phyloP scores from a whole-genome alignment of 495 filamentous ascomycete species.

The Neurospora sublineolata region DNA sequence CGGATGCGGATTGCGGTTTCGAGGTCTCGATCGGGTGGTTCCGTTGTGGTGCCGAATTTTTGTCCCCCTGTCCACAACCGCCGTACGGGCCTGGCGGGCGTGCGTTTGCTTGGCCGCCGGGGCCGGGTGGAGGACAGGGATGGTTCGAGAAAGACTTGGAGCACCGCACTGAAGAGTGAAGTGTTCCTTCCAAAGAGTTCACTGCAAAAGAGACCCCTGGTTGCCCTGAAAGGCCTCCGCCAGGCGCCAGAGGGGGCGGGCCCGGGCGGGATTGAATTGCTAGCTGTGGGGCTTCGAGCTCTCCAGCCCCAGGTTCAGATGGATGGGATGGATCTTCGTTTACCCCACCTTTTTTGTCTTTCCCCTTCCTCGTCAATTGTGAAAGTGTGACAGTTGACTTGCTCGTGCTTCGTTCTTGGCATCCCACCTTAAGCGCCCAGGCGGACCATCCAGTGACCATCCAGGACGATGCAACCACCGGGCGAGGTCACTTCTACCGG shows the following conservation, averaged over 20 bases:
- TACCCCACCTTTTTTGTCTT: neutral
- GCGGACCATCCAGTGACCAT: constrained; percentile 2
- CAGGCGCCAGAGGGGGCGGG: neutral
- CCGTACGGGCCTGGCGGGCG: neutral
- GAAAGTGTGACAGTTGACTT: neutral
- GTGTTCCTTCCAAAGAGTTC: neutral
- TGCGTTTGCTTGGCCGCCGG: neutral
- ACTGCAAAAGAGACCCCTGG: neutral
- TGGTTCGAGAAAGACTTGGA: neutral
- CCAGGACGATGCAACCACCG: neutral
- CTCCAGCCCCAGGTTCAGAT: constrained; percentile 4
- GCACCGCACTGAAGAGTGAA: neutral
- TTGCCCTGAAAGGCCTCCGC: neutral
- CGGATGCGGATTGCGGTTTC: neutral
- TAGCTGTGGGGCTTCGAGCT: neutral
- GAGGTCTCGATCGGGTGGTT: neutral
- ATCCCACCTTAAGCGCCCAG: constrained; percentile 21
- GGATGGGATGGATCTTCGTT: neutral
- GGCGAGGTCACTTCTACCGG: neutral
- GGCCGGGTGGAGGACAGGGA: neutral
- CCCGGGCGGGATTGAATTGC: neutral
- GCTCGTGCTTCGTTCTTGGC: neutral
- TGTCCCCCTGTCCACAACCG: neutral
- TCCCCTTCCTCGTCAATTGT: neutral
- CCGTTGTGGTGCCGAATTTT: neutral